Conservation (phyloP, 257 asterid species). For the Mitragyna speciosa region DNA sequence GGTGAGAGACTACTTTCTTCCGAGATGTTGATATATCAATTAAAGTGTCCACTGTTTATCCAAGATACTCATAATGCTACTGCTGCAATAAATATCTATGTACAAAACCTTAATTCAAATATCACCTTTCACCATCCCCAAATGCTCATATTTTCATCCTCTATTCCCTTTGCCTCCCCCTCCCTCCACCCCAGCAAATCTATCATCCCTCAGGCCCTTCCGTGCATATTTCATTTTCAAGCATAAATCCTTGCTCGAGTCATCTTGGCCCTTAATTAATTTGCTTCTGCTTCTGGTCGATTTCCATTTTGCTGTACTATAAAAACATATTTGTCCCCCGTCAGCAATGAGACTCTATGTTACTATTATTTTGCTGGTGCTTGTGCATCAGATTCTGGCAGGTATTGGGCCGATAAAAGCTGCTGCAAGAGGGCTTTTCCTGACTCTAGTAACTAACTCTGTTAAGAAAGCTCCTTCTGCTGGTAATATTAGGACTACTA, state of each 20-base stretch:
- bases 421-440: conserved; percentile 9
- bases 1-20: conserved; percentile 35
- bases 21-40: conserved; percentile 55
- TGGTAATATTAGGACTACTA: background rate
- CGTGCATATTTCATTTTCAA: conserved; percentile 20
- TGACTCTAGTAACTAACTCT: background rate
- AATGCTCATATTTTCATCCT: conserved; percentile 4
- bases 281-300: background rate
- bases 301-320: background rate
- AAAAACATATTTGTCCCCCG: background rate
- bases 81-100: conserved; percentile 9
- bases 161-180: conserved; percentile 28
- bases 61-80: background rate
- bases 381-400: conserved; percentile 38
- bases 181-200: conserved; percentile 1
- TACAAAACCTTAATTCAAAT: conserved; percentile 8
- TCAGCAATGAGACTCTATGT: conserved; percentile 13
- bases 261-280: too few relatives aligned
- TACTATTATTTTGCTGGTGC: conserved; percentile 38
- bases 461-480: background rate
- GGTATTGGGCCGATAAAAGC: conserved; percentile 11
- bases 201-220: background rate
- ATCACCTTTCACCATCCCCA: conserved; percentile 8
- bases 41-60: conserved; percentile 30
- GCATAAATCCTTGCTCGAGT: background rate